Base-by-base conservation (phyloP, 2,329 filamentous ascomycete species). In the Ophiosphaerella herpotricha region DNA sequence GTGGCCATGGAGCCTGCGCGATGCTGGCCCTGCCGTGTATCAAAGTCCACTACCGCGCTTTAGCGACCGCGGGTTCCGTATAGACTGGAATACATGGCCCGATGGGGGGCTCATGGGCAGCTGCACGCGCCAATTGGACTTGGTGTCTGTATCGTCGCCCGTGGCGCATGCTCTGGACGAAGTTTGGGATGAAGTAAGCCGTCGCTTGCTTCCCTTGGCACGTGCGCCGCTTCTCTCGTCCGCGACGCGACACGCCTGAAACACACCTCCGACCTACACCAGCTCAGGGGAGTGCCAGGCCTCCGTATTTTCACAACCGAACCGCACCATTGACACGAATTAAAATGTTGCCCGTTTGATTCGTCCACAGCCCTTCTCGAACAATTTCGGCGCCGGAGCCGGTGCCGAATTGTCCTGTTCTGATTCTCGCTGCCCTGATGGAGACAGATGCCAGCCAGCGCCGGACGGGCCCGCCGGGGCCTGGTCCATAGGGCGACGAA, bases 211-310 rank as follows among this genome's bases (percentile, higher is more conserved):
- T 6, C 11, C 11, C 46, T 35, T 46, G 34, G 38, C 55, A 34
- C 14, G 31, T 13, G 50, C 48, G 46, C 57, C 57, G 51, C 48
- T 39, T 36, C 41, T 52, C 42, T 47, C 47, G 48, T 40, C 45
- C 49, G 57, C 54, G 46, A 55, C 54, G 61, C 59, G 61, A 65
- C 60, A 50, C 39, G 53, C 26, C 46, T 60, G 60, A 64, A 64
- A 66, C 63, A 53, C 56, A 57, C 48, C 51, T 64, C 57, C 62
- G 51, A 66, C 63, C 43, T 45, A 43, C 39, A 37, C 31, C 35
- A 46, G 43, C 42, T 52, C 58, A 63, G 60, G 57, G 49, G 54
- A 39, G 35, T 47, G 50, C 48, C 54, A 57, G 50, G 49, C 45
- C 60, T 48, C 57, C 50, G 48, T 50, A 51, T 54, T 55, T 37